A percentile compares a stretch with the other conserved stretches of the same genome.
Evolutionary conservation across 2,329 filamentous ascomycete genomes (phyloP).

Genomic region (Domatiomyces catenatus): DNA sequence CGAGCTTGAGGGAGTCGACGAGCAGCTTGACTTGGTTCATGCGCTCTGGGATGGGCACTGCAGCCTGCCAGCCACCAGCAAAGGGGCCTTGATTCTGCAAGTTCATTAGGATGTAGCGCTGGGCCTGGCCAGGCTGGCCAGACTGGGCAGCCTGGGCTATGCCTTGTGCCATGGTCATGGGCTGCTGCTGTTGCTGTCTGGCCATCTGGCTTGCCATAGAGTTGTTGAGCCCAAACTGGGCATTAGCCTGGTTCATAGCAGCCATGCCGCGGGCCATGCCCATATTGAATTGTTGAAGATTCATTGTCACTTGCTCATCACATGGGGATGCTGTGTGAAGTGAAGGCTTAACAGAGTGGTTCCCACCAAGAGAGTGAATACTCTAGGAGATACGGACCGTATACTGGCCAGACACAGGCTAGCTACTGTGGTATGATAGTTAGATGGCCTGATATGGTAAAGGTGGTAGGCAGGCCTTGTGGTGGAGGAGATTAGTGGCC

Average conservation of each 20-base stretch:
- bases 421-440: too few species aligned
- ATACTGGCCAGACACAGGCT: too few species aligned
- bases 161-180: constrained; percentile 19
- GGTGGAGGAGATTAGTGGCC: too few species aligned
- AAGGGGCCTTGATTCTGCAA: constrained; percentile 29
- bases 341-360: background rate
- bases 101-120: constrained; percentile 24
- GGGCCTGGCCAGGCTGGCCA: constrained; percentile 4
- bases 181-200: constrained; percentile 3
- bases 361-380: background rate
- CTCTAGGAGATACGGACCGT: too few species aligned
- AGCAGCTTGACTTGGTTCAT: constrained; percentile 30
- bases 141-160: constrained; percentile 19
- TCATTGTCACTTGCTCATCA: constrained; percentile 7
- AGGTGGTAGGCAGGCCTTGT: too few species aligned
- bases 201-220: constrained; percentile 11
- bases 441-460: too few species aligned
- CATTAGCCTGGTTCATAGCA: constrained; percentile 12
- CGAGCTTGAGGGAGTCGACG: constrained; percentile 32
- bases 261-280: constrained; percentile 16
- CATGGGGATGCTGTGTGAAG: background rate
- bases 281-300: constrained; percentile 17
- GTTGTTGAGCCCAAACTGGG: background rate
- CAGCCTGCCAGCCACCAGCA: constrained; percentile 31
- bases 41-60: constrained; percentile 26